Evolutionary conservation across 192 early-diverging fungal genomes (phyloP), one percentile per base, ranked within the genome.

Genomic region (Linnemannia zychae): DNA sequence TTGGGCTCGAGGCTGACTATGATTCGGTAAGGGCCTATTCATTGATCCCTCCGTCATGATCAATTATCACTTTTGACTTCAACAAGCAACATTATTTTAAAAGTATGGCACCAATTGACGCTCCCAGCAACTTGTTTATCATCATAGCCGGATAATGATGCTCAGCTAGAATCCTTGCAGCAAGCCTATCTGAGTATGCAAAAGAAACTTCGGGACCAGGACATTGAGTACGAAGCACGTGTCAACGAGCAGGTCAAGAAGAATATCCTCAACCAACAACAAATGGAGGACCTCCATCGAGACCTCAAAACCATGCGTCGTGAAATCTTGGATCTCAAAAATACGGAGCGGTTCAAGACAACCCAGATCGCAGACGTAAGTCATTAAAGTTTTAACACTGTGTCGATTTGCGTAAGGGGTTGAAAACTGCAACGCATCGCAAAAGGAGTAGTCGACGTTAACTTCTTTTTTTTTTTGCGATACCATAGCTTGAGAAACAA

Each of bases 181-280:
- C 53, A 74, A 18, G 52, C 71, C 17, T 78, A 78, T 37, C 24
- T 57, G 75, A 60, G 71, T 24, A 28, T 84, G 18, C 75, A 84
- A 48, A 74, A 67, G 60, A 77, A 77, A 71, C 75, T 82, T 28
- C 77, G 48, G 7, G 63, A 84, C 66, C 71, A 63, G 4, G 81
- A 82, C 40, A 48, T 73, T 18, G 80, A 76, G 47, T 82, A 82
- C 38, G 75, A 82, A 49, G 69, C 81, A 67, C 75, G 81, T 38
- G 69, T 71, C 40, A 82, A 84, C 24, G 72, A 78, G 34, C 76
- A 84, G 36, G 50, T 68, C 17, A 74, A 67, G 52, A 74, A 75
- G n/a, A 74, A 53, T 20, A 71, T 63, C 72, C 77, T 74, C 71
- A 71, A 84, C 73, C 82, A 84, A 60, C 72, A 84, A 24, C 34